These are phyloP conservation scores for Calonectria montana DNA, from an alignment of 2,329 filamentous ascomycete species.

Conservation along the genomic window DNA sequence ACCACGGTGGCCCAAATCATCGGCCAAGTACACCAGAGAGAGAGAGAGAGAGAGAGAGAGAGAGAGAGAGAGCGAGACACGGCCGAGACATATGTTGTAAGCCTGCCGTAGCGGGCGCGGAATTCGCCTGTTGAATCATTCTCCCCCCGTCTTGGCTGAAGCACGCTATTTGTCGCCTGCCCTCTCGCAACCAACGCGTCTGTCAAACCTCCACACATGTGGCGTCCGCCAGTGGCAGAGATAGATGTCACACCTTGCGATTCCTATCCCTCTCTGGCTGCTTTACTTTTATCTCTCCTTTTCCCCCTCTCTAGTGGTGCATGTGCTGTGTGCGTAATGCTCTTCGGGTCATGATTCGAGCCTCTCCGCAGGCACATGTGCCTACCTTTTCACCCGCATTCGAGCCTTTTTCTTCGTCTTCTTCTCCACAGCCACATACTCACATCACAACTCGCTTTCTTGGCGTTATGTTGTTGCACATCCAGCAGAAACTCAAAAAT, in stretches of 20 bases:
- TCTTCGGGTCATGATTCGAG: background rate
- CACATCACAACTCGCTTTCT: background rate
- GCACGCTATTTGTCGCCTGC: background rate
- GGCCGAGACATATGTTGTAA: constrained; percentile 11
- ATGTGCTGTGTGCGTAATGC: background rate
- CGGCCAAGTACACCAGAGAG: background rate
- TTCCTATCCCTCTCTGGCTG: background rate
- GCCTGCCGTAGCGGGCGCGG: background rate
- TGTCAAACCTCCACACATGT: background rate
- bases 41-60: background rate
- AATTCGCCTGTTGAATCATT: background rate
- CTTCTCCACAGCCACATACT: no score
- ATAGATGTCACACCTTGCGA: background rate
- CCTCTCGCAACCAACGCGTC: background rate
- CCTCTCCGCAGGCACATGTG: background rate
- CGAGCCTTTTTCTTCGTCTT: background rate
- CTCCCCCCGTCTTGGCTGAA: background rate
- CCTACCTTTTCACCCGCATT: background rate
- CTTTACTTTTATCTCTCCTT: background rate
- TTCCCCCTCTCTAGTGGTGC: background rate
- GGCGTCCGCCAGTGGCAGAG: background rate
- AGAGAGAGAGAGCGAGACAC: background rate
- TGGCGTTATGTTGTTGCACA: background rate
- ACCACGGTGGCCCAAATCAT: background rate
- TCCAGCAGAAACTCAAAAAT: background rate